These are phyloP conservation scores for Linum lewisii DNA, from an alignment of 345 rosid genomes.

Conservation along the genomic window DNA sequence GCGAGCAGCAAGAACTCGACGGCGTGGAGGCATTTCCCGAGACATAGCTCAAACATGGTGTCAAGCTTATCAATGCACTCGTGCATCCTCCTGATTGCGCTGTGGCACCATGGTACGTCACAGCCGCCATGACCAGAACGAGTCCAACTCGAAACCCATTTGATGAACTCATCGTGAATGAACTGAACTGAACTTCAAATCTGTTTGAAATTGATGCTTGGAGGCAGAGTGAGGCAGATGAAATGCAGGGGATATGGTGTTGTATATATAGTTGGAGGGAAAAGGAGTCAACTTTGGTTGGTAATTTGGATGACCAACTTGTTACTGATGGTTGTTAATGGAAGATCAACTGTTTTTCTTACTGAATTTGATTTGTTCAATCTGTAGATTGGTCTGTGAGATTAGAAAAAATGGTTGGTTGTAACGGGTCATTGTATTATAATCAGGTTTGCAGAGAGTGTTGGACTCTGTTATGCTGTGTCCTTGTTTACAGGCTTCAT, in stretches of 20 bases:
- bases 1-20: conserved; percentile 46
- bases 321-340: background rate
- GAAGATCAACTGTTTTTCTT: background rate
- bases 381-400: no score
- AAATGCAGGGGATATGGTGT: background rate
- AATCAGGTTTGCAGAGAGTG: no score
- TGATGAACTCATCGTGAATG: conserved; percentile 22
- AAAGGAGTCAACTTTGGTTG: background rate
- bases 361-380: no score
- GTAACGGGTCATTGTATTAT: no score
- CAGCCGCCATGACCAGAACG: conserved; percentile 4
- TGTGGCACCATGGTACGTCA: conserved; percentile 7
- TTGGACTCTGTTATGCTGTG: no score
- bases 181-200: background rate
- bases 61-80: conserved; percentile 18
- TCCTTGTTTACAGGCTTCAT: no score
- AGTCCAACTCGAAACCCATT: conserved; percentile 8
- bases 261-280: background rate
- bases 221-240: background rate
- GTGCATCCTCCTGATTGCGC: conserved; percentile 34
- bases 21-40: conserved; percentile 40
- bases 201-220: background rate
- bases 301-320: conserved; percentile 3
- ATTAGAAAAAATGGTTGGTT: no score
- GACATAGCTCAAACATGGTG: conserved; percentile 37